Conservation (phyloP, 495 filamentous ascomycete genomes). For the Aspergillus panamensis region DNA sequence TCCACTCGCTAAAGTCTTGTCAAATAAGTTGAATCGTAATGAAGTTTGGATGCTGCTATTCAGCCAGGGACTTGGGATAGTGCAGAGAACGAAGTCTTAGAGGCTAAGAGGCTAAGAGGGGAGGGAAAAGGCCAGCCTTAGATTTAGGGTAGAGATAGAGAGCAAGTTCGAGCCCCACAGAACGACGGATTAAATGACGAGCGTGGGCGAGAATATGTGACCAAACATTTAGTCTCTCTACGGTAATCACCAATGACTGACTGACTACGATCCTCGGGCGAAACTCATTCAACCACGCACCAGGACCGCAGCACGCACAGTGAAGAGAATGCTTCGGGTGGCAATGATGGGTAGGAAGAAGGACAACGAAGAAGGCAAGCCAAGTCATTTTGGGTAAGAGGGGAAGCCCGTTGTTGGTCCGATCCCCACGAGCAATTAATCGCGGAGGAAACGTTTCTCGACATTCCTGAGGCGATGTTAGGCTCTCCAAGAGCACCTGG, state of each 20-base stretch:
- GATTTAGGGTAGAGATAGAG: neutral
- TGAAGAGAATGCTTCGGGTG: neutral
- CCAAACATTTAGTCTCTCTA: conserved; percentile 7
- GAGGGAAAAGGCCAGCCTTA: neutral
- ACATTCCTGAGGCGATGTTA: neutral
- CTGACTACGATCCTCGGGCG: neutral
- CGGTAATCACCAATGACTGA: conserved; percentile 5
- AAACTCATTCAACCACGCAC: neutral
- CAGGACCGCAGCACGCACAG: neutral
- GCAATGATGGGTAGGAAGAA: neutral
- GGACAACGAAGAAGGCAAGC: neutral
- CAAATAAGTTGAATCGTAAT: neutral
- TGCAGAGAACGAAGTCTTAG: neutral
- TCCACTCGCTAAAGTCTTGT: neutral
- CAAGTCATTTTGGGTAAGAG: conserved; percentile 7
- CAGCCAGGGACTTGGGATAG: neutral
- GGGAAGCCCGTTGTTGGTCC: neutral
- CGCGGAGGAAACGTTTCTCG: neutral
- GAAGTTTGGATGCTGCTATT: neutral
- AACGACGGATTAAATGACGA: neutral
- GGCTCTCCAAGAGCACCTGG: neutral
- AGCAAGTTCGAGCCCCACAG: conserved; percentile 6
- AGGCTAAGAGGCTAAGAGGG: no score
- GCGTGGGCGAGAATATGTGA: conserved; percentile 8
- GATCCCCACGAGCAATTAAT: neutral